Base-by-base conservation (phyloP, 2,329 filamentous ascomycete genomes). In the Nigrospora sphaerica region DNA sequence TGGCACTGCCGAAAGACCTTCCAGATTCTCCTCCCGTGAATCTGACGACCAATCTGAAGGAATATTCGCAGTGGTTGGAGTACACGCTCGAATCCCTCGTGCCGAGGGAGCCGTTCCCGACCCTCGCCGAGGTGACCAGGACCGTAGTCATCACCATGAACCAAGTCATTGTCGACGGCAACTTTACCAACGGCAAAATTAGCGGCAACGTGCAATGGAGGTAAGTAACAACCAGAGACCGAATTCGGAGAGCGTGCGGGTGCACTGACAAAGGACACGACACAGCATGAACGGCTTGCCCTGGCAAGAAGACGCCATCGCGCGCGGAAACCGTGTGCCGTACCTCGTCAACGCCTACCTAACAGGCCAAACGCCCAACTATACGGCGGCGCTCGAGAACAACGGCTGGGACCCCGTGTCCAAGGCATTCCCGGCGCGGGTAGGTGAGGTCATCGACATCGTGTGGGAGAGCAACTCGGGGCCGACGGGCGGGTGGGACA, bases 401-500 rank as follows among this genome's bases (percentile, higher is more conserved):
- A 50, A 63, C 14, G 78, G 77, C 14, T 80, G 74, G 65, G 79
- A 83, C 49, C 77, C 77, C 0, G 53, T 48, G 0, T 74, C 68
- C 0, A 60, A 64, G 12, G 68, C 72, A 0, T 83, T 73, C 55
- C 75, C 79, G 0, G 77, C 74, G 1, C 65, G 68, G 38, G 55
- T 80, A 2, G 78, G 78, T 23, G 79, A 83, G 55, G 72, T 79
- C 1, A 58, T 80, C 4, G 75, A 78, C 46, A 73, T 78, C 17
- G 70, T 81, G 6, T 65, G 72, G 53, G 62, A 69, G 38, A 73
- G 70, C 53, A 72, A 64, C 56, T 57, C 59, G 3, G 61, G 60
- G 1, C 55, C 59, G 33, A 59, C 56, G 12, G 63, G 70, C 4
- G 57, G 62, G 1, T 67, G 68, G 39, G 70, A 75, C 49, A 65